Evolutionary conservation across 768 basidiomycete species (phyloP).

Genomic region (Tephrocybe sp.): DNA sequence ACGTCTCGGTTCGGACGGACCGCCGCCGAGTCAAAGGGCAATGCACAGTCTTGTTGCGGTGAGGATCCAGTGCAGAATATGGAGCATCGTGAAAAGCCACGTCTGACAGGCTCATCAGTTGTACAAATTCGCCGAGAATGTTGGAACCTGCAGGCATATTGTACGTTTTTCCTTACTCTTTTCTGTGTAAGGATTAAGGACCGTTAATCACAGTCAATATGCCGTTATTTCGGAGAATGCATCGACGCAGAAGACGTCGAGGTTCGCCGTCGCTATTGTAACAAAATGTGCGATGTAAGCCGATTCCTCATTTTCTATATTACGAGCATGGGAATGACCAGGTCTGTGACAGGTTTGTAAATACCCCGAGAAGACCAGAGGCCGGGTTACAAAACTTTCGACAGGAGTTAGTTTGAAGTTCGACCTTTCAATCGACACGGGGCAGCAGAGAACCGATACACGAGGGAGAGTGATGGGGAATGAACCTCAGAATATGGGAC

Average conservation of each 20-base stretch:
- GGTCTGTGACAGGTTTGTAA: slow-evolving; percentile 63
- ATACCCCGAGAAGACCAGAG: slow-evolving; percentile 65
- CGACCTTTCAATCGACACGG: slow-evolving; percentile 19
- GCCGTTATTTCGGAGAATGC: slow-evolving; percentile 77
- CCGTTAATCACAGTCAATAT: slow-evolving; percentile 54
- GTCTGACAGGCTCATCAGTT: slow-evolving; percentile 22
- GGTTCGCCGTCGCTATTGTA: slow-evolving; percentile 53
- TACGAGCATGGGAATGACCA: neutral
- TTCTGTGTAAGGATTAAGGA: neutral
- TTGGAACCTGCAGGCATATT: slow-evolving; percentile 65
- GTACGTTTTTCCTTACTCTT: slow-evolving; percentile 40
- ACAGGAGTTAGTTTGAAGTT: slow-evolving; percentile 25
- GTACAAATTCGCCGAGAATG: slow-evolving; percentile 57
- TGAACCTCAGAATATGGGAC: neutral
- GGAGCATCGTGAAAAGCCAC: neutral
- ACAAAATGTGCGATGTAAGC: slow-evolving; percentile 81
- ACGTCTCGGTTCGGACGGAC: slow-evolving; percentile 50
- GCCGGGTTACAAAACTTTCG: slow-evolving; percentile 50
- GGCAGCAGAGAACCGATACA: slow-evolving; percentile 1
- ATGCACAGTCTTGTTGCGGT: slow-evolving; percentile 65
- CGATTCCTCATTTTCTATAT: neutral
- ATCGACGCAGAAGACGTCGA: slow-evolving; percentile 50
- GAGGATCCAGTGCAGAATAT: slow-evolving; percentile 16
- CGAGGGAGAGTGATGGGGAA: neutral
- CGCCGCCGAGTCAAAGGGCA: slow-evolving; percentile 68